A percentile compares a stretch with the other conserved stretches of the same genome.
phyloP scores from a whole-genome alignment of 2,329 filamentous ascomycete genomes.

The Fusarium torulosum region DNA sequence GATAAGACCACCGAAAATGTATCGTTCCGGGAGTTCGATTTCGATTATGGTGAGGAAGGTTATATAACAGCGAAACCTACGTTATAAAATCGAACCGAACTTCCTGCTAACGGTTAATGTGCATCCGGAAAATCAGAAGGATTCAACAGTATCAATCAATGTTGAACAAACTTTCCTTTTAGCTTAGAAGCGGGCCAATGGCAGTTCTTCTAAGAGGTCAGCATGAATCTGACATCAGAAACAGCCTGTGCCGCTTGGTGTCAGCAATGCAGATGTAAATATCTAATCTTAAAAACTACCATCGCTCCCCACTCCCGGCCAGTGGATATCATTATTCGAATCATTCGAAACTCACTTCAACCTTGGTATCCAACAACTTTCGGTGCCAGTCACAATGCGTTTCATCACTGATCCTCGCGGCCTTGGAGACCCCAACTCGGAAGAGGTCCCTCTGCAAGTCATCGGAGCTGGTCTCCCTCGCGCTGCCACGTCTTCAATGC shows the following conservation, averaged over 20 bases:
- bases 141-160: too few species aligned
- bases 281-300: background rate
- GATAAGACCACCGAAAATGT: too few species aligned
- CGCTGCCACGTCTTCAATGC: slow-evolving; percentile 54
- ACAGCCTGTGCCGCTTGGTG: background rate
- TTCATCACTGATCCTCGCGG: slow-evolving; percentile 34
- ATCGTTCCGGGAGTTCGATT: too few species aligned
- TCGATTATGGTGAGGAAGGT: too few species aligned
- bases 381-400: slow-evolving; percentile 18
- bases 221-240: background rate
- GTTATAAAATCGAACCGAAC: too few species aligned
- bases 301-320: background rate
- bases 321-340: rapidly evolving
- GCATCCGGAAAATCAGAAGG: too few species aligned
- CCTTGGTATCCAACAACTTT: rapidly evolving
- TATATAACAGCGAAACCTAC: too few species aligned
- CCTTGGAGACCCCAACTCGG: slow-evolving; percentile 4
- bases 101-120: too few species aligned
- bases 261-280: slow-evolving; percentile 9
- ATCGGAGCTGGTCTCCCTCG: slow-evolving; percentile 52
- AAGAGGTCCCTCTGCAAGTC: slow-evolving; percentile 34
- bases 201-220: too few species aligned
- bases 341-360: rapidly evolving
- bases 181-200: too few species aligned
- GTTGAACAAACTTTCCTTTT: too few species aligned